Conservation (phyloP, 1,284 basidiomycete species). For the Butyriboletus pseudospeciosus region DNA sequence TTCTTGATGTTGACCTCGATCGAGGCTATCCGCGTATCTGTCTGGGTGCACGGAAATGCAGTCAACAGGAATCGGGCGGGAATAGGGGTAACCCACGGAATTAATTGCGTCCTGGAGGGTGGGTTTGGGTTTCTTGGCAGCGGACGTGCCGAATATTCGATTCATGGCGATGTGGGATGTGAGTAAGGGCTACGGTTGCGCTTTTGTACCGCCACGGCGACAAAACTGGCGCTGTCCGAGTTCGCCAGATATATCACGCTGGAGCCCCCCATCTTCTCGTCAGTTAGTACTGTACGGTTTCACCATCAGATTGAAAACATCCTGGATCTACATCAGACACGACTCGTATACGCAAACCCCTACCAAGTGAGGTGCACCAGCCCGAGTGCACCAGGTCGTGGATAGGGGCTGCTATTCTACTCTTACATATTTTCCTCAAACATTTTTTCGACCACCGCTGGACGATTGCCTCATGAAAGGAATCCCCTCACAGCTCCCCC, state of each 20-base stretch:
- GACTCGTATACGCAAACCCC: not conserved
- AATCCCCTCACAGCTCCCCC: conserved; percentile 79
- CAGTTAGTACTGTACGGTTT: too few species aligned
- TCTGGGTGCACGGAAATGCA: conserved; percentile 43
- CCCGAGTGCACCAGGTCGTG: not conserved
- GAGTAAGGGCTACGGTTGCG: not conserved
- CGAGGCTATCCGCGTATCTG: conserved; percentile 82
- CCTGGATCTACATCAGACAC: not conserved
- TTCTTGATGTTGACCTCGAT: conserved; percentile 98
- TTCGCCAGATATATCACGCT: not conserved
- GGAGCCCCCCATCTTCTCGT: too few species aligned
- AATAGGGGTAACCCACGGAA: conserved; percentile 52
- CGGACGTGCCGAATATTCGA: conserved; percentile 75
- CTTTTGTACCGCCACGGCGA: not conserved
- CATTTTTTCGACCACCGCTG: not conserved
- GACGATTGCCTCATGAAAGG: conserved; percentile 36
- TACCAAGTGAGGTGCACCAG: not conserved
- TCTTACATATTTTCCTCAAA: not conserved
- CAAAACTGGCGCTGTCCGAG: not conserved
- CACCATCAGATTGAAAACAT: not conserved
- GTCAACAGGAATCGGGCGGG: conserved; percentile 6
- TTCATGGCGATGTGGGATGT: conserved; percentile 51
- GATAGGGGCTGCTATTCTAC: not conserved
- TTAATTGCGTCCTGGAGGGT: conserved; percentile 87
- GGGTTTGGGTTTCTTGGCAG: conserved; percentile 83